Base-by-base conservation (phyloP, 2,329 filamentous ascomycete genomes). In the Tolypocladium paradoxum region DNA sequence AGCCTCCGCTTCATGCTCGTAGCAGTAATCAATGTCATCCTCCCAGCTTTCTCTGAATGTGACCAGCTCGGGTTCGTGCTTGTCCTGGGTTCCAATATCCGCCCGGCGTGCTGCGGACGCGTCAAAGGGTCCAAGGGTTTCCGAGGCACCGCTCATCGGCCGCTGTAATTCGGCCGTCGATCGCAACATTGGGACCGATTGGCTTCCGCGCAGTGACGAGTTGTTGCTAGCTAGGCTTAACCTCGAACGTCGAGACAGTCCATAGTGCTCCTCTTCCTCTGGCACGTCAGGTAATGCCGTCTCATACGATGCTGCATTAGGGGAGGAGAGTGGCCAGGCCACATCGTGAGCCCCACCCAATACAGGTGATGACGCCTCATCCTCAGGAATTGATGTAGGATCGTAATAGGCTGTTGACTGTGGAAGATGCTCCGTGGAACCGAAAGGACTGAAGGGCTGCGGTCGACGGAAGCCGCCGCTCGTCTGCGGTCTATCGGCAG, bases 21-120 rank as follows among this genome's bases (percentile, higher is more conserved):
- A 87, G 62, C 81, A 85, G 65, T 85, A 87, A 62, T 87, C 83
- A 56, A 87, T 85, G 56, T 82, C 82, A 51, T 84, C 82, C 60
- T 87, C 83, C 83, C 83, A 87, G 58, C 71, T 83, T 59, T 76
- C 74, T 8, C 68, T 67, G 24, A 64, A 59, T n/a, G 68, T 56
- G 4, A 56, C 52, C 3, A 71, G 67, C n/a, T 51, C 36, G n/a
- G 37, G 16, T 24, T 49, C 37, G 18, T 22, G 33, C 2, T 22
- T 9, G 31, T 33, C 11, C 11, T 61, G 60, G 16, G 52, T 59
- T 3, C 57, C 58, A 8, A 57, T 56, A 14, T 7, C 66, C 64
- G 22, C 63, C 61, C 2, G 14, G 36, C 16, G 8, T 7, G 63
- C 61, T 18, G 67, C 68, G 31, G 68, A 58, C n/a, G 72, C 52